Conservation (phyloP, 306 rosid species). For the Acmispon strigosus region DNA sequence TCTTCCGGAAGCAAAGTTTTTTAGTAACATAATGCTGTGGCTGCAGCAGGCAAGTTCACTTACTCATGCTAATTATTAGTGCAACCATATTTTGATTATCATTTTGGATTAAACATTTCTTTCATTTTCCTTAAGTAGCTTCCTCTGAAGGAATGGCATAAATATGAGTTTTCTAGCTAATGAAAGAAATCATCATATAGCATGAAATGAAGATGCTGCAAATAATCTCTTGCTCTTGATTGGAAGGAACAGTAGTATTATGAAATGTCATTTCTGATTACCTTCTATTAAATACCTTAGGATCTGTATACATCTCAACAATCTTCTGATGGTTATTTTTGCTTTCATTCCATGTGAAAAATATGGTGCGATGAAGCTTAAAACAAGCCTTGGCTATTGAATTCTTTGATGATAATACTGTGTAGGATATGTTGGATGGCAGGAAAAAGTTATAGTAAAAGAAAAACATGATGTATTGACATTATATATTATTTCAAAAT, state of each 20-base stretch:
- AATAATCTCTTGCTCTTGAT: neutral
- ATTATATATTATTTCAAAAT: neutral
- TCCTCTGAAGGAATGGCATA: neutral
- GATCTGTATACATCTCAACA: neutral
- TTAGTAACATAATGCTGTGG: conserved; percentile 56
- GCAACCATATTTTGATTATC: neutral
- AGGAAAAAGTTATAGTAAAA: neutral
- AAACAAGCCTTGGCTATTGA: neutral
- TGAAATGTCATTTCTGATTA: neutral
- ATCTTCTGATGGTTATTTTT: neutral
- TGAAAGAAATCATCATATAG: neutral
- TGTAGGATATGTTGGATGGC: neutral
- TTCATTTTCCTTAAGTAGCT: neutral
- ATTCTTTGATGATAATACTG: neutral
- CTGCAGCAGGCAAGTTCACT: conserved; percentile 77
- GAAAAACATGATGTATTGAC: neutral
- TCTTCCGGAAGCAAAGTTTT: conserved; percentile 62
- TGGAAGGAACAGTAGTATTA: neutral
- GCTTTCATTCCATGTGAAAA: neutral
- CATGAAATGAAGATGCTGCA: neutral
- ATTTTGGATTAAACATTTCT: neutral
- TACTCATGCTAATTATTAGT: neutral
- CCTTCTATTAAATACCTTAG: neutral
- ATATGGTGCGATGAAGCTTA: neutral
- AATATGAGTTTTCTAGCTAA: neutral